Evolutionary conservation across 2,329 filamentous ascomycete genomes (phyloP), one percentile per base, ranked within the genome.

Genomic region (Aspergillus sojae): DNA sequence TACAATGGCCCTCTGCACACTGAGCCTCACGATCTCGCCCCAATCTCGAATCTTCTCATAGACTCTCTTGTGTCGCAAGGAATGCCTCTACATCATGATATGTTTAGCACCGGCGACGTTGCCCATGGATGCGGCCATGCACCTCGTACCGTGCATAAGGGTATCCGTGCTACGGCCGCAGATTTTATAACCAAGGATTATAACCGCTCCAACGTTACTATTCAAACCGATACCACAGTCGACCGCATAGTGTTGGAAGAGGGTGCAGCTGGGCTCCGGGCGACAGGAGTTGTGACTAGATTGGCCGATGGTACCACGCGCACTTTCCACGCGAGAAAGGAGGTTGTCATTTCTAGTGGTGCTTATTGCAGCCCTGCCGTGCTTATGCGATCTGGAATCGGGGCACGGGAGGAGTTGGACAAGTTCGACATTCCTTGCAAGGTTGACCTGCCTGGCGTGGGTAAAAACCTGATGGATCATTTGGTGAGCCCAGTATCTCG

Each of bases 11-110:
- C 82, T 23, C 75, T 89, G 1, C 81, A 86, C 58, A 84, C 80
- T 7, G 85, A 86, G 65, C 86, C 86, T 0, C 85, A 88, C 63
- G 85, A 87, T 63, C 75, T 87, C 1, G 85, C 85, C 3, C 85
- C 86, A 1, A 88, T 89, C 39, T 86, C 85, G 3, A 75, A 87
- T 52, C 78, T 84, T 34, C 72, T 88, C 11, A 76, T 83, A 32
- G 80, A 87, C 55, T 88, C 85, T 0, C 83, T 87, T 74, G 74
- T 84, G 10, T 84, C 83, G 2, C 76, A 83, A 63, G 86, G 86
- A 61, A 72, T 89, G 0, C 81, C 83, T 0, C 77, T 86, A n/a
- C 80, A 85, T 46, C 79, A 80, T 21, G 86, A 89, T 65, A 87
- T 89, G 84, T 88, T 88, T 69, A 81, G 82, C 0, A 83, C 81